A percentile compares a stretch with the other conserved stretches of the same genome.
Evolutionary conservation across 2,329 filamentous ascomycete genomes (phyloP).

Genomic region (Xylaria sp.): DNA sequence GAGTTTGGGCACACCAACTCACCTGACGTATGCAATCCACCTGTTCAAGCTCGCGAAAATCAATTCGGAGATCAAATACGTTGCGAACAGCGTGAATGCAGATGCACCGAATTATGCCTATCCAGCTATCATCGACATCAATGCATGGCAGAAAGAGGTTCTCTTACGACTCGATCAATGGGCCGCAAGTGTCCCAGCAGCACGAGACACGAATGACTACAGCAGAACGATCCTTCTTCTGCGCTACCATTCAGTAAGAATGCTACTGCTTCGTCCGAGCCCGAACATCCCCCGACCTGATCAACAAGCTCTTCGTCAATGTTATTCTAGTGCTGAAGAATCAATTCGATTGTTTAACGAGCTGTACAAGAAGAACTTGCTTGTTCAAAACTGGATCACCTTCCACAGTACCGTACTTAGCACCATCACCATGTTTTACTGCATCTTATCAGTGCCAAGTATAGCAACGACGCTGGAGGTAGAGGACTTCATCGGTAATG

Average conservation of each 20-base stretch:
- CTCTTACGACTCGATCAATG: conserved; percentile 49
- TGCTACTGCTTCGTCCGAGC: conserved; percentile 62
- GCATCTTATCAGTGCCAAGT: conserved; percentile 58
- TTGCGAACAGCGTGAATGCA: conserved; percentile 63
- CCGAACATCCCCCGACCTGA: conserved; percentile 62
- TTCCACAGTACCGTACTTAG: conserved; percentile 60
- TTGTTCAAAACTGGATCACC: conserved; percentile 60
- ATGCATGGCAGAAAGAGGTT: conserved; percentile 59
- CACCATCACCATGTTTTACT: conserved; percentile 62
- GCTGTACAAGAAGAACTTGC: conserved; percentile 56
- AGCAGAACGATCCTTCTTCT: conserved; percentile 54
- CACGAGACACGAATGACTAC: conserved; percentile 44
- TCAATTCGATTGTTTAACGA: conserved; percentile 55
- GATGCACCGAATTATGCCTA: conserved; percentile 59
- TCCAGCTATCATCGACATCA: conserved; percentile 52
- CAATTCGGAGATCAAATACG: conserved; percentile 68
- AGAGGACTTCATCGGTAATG: conserved; percentile 54
- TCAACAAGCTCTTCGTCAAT: conserved; percentile 52
- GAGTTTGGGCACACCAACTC: conserved; percentile 15
- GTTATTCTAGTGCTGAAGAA: conserved; percentile 56
- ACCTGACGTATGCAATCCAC: conserved; percentile 58
- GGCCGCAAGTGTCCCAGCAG: conserved; percentile 19
- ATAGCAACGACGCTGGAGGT: conserved; percentile 53
- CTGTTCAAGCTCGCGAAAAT: conserved; percentile 59
- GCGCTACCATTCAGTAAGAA: conserved; percentile 59